phyloP scores from a whole-genome alignment of 140 eudicot species.

The Erigeron philadelphicus region DNA sequence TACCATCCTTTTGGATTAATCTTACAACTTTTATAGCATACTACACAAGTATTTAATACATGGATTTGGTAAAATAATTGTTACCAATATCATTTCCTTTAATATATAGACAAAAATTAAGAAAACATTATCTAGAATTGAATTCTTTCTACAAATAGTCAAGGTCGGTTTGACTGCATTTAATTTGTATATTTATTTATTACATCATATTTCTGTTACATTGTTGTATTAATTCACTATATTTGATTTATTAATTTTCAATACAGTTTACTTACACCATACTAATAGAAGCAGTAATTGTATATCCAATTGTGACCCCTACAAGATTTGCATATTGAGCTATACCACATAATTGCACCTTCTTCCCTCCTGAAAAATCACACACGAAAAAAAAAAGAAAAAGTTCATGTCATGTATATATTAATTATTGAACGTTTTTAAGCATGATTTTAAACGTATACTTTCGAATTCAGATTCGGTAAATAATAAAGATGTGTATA shows the following conservation, averaged over 20 bases:
- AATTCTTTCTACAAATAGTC: neutral
- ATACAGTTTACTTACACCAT: slow-evolving; percentile 55
- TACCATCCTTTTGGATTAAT: no score
- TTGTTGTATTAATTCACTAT: neutral
- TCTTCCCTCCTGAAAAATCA: slow-evolving; percentile 47
- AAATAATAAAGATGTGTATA: no score
- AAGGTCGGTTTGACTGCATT: neutral
- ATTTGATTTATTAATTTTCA: neutral
- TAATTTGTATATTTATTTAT: neutral
- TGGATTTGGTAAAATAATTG: no score
- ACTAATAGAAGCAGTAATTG: slow-evolving; percentile 84
- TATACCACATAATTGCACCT: slow-evolving; percentile 73
- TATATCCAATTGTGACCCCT: slow-evolving; percentile 80
- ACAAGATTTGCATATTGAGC: slow-evolving; percentile 72
- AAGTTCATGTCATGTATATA: no score
- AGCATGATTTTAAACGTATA: neutral
- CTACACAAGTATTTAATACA: no score
- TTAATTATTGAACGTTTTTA: no score
- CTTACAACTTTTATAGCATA: no score
- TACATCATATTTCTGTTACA: no score
- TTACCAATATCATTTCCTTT: neutral
- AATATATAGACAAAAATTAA: no score
- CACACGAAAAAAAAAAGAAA: no score
- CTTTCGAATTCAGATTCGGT: no score
- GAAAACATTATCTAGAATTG: neutral